A percentile compares a stretch with the other conserved stretches of the same genome.
These are phyloP conservation scores for Oenanthe javanica DNA, from an alignment of 140 eudicot species.

Conservation along the genomic window DNA sequence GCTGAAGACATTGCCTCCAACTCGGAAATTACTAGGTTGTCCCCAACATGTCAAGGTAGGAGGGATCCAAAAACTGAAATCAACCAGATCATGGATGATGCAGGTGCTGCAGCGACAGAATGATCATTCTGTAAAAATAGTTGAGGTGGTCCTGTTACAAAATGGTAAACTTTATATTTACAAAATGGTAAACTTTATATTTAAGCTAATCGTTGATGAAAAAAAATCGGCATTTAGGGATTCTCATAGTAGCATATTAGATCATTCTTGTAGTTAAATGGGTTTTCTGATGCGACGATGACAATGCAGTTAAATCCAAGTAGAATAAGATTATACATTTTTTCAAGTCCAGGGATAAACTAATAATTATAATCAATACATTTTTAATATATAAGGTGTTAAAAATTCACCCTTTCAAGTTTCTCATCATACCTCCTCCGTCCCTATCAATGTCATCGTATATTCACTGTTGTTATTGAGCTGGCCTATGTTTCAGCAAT, in stretches of 20 bases:
- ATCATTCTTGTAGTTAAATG: neutral
- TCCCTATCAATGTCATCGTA: no score
- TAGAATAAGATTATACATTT: no score
- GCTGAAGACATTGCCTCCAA: slow-evolving; percentile 2
- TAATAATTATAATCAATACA: no score
- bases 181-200: neutral
- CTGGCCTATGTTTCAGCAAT: neutral
- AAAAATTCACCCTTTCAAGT: no score
- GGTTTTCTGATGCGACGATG: neutral
- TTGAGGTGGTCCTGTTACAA: neutral
- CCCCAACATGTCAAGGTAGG: slow-evolving; percentile 17
- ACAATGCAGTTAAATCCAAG: neutral
- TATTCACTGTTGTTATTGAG: neutral
- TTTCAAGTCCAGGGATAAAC: no score
- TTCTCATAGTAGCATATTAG: neutral
- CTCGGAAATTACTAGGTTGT: slow-evolving; percentile 21
- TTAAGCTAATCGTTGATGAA: neutral
- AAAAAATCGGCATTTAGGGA: neutral
- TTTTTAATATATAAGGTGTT: neutral
- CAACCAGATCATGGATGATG: neutral
- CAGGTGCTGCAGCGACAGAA: neutral
- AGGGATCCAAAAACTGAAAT: slow-evolving; percentile 2
- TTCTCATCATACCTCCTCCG: neutral
- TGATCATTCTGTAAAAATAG: neutral
- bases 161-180: no score